These are phyloP conservation scores for Podaxis rugospora DNA, from an alignment of 768 basidiomycete genomes.

Conservation along the genomic window DNA sequence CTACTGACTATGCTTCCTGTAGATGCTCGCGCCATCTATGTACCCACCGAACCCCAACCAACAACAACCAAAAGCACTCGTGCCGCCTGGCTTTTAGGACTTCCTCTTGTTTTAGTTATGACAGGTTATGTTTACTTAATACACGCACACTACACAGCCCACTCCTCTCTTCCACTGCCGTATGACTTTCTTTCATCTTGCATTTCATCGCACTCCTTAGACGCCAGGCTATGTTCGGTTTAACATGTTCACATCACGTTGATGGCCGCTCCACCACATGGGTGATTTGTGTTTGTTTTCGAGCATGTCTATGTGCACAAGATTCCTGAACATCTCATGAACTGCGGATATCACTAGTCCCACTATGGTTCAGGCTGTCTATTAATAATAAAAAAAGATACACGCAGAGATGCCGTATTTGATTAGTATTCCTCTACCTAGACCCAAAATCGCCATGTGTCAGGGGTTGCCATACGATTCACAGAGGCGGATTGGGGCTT, in stretches of 20 bases:
- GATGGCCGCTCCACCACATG: background rate
- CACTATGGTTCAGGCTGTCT: slow-evolving; percentile 6
- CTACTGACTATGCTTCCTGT: slow-evolving; percentile 14
- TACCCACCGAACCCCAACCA: slow-evolving; percentile 38
- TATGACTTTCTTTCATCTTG: background rate
- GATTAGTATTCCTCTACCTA: slow-evolving; percentile 26
- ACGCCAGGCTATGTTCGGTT: background rate
- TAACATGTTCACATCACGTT: slow-evolving; percentile 2
- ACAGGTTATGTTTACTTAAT: slow-evolving; percentile 12
- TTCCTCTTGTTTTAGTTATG: background rate
- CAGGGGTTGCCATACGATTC: slow-evolving; percentile 2
- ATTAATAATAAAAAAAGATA: slow-evolving; percentile 11
- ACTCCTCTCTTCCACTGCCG: background rate
- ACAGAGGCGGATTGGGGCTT: slow-evolving; percentile 18
- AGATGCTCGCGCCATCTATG: slow-evolving; percentile 74
- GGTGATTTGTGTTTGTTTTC: background rate
- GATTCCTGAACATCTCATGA: slow-evolving; percentile 1
- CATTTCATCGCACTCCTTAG: slow-evolving; percentile 10
- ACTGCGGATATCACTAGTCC: slow-evolving; percentile 5
- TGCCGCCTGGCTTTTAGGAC: slow-evolving; percentile 78
- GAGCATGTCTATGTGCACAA: background rate
- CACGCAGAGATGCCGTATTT: slow-evolving; percentile 2
- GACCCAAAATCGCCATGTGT: slow-evolving; percentile 2
- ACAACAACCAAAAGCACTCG: slow-evolving; percentile 55
- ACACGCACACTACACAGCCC: slow-evolving; percentile 14